These are phyloP conservation scores for Hypholoma fasciculare DNA, from an alignment of 768 basidiomycete genomes.

Conservation along the genomic window DNA sequence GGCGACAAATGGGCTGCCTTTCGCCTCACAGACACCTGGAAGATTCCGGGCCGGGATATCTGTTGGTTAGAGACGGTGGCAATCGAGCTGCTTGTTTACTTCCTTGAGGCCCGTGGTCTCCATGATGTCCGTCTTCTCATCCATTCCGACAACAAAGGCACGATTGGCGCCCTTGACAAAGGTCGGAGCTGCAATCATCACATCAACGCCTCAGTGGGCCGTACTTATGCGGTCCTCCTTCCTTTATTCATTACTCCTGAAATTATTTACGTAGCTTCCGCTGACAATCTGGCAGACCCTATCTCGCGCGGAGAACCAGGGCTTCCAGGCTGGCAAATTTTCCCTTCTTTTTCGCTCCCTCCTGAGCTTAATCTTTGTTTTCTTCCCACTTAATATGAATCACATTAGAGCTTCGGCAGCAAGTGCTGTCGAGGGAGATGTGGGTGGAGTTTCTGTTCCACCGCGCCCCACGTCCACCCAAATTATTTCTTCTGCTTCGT, in stretches of 20 bases:
- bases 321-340: too few relatives aligned
- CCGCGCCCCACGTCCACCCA: too few relatives aligned
- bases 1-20: conserved; percentile 7
- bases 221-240: conserved; percentile 14
- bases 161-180: conserved; percentile 30
- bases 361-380: too few relatives aligned
- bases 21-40: conserved; percentile 10
- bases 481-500: too few relatives aligned
- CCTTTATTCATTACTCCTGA: conserved; percentile 17
- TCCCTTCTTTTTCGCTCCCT: too few relatives aligned
- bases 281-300: conserved; percentile 30
- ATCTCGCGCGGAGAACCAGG: conserved; percentile 17
- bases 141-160: conserved; percentile 36
- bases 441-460: too few relatives aligned
- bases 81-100: conserved; percentile 18
- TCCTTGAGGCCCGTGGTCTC: conserved; percentile 12
- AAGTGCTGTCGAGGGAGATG: too few relatives aligned
- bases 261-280: conserved; percentile 25
- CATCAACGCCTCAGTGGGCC: conserved; percentile 28
- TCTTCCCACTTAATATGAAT: too few relatives aligned
- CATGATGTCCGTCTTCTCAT: conserved; percentile 21
- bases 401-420: too few relatives aligned
- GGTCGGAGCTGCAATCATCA: conserved; percentile 28
- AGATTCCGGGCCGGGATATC: conserved; percentile 19
- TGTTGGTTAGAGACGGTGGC: conserved; percentile 27